phyloP scores from a whole-genome alignment of 352 stramenopile species.

The Pythium pyrilobum region DNA sequence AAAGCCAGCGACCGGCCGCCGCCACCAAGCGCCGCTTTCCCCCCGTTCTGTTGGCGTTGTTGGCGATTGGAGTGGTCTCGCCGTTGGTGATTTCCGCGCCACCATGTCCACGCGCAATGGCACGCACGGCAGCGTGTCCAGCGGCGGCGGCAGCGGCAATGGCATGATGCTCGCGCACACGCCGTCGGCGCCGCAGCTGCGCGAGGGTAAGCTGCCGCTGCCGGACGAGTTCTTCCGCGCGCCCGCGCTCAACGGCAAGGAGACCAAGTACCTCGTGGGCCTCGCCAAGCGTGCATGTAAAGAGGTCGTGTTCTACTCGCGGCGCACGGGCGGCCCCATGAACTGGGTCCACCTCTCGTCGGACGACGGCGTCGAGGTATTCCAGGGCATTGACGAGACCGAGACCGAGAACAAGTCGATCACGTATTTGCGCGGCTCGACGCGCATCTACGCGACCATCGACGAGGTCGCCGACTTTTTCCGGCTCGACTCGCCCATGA shows the following conservation, averaged over 20 bases:
- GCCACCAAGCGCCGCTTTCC: too few relatives aligned
- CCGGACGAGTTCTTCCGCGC: slow-evolving; percentile 65
- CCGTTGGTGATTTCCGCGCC: too few relatives aligned
- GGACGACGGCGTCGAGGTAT: slow-evolving; percentile 68
- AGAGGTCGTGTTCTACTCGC: slow-evolving; percentile 83
- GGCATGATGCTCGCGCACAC: neutral
- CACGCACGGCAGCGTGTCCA: slow-evolving; percentile 7
- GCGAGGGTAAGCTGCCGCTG: slow-evolving; percentile 43
- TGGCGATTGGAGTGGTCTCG: too few relatives aligned
- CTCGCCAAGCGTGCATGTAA: slow-evolving; percentile 79
- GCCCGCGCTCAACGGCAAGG: slow-evolving; percentile 52
- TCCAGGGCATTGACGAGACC: slow-evolving; percentile 58
- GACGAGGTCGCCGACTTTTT: slow-evolving; percentile 83
- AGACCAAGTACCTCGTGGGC: slow-evolving; percentile 59
- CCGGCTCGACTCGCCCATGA: slow-evolving; percentile 61
- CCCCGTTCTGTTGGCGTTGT: slow-evolving; percentile 1
- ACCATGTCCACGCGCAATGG: neutral
- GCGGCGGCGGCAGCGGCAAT: neutral
- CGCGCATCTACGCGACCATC: slow-evolving; percentile 68
- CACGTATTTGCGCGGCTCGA: slow-evolving; percentile 65
- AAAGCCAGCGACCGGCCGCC: too few relatives aligned
- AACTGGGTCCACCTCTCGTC: slow-evolving; percentile 74
- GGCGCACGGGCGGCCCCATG: slow-evolving; percentile 57
- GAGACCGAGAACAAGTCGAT: slow-evolving; percentile 26
- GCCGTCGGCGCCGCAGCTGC: neutral